A percentile compares a stretch with the other conserved stretches of the same genome.
phyloP scores from a whole-genome alignment of 805 yeast species.

The Schizosaccharomyces octosporus region DNA sequence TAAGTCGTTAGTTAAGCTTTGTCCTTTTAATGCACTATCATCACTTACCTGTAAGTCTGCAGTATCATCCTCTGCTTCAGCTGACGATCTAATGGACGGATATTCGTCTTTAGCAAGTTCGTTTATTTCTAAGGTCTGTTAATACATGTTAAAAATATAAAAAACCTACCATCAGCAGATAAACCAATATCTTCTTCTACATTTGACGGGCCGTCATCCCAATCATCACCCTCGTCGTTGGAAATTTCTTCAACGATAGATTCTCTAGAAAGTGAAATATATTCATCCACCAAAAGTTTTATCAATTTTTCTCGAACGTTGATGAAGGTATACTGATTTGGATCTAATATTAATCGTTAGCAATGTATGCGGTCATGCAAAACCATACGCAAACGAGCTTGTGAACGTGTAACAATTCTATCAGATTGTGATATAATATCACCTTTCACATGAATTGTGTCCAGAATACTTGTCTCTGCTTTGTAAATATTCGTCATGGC shows the following conservation, averaged over 20 bases:
- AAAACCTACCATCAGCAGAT: neutral
- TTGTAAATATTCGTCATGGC: slow-evolving; percentile 48
- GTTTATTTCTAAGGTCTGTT: neutral
- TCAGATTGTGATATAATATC: slow-evolving; percentile 39
- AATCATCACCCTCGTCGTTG: neutral
- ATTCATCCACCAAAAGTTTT: neutral
- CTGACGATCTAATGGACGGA: neutral
- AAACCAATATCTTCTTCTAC: neutral
- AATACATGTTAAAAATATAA: neutral
- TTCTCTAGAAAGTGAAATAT: neutral
- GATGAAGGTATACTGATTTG: neutral
- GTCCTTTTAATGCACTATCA: neutral
- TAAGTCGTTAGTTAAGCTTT: too few relatives aligned
- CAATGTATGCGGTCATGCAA: too few relatives aligned
- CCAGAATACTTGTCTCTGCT: slow-evolving; percentile 29
- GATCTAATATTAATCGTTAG: neutral
- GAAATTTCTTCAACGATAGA: neutral
- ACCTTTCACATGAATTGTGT: slow-evolving; percentile 42
- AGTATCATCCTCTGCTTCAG: neutral
- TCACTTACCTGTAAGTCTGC: neutral
- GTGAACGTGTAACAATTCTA: slow-evolving; percentile 43
- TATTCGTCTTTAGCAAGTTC: neutral
- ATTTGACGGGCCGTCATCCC: neutral
- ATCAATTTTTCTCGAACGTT: neutral
- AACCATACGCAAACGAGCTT: slow-evolving; percentile 17